phyloP scores from a whole-genome alignment of 805 yeast species.

The Myxozyma melibiosi region DNA sequence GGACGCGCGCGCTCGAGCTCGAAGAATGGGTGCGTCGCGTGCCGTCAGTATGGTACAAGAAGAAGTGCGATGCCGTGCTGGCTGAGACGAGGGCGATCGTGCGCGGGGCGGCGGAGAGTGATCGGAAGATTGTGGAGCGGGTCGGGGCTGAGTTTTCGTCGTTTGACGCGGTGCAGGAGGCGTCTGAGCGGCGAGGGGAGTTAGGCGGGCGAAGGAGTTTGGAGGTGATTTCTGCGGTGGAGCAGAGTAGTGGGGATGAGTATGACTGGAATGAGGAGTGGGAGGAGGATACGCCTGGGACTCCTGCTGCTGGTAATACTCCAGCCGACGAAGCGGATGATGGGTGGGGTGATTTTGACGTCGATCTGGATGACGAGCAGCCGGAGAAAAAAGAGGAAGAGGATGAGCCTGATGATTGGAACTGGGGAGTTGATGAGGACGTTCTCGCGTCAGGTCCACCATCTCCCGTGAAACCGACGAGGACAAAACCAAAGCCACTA shows the following conservation, averaged over 20 bases:
- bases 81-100: slow-evolving; percentile 15
- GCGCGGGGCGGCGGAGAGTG: slow-evolving; percentile 13
- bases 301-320: not conserved
- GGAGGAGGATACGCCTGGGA: slow-evolving; percentile 19
- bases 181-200: not conserved
- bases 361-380: slow-evolving; percentile 20
- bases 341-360: slow-evolving; percentile 32
- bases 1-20: slow-evolving; percentile 19
- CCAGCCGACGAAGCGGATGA: slow-evolving; percentile 23
- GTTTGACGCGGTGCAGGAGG: slow-evolving; percentile 13
- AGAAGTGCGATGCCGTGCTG: slow-evolving; percentile 26
- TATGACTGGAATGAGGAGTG: slow-evolving; percentile 32
- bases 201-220: not conserved
- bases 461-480: slow-evolving; percentile 2
- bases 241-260: slow-evolving; percentile 7
- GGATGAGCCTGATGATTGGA: slow-evolving; percentile 30
- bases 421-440: slow-evolving; percentile 31
- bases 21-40: slow-evolving; percentile 28
- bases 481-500: slow-evolving; percentile 4
- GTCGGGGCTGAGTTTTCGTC: slow-evolving; percentile 15
- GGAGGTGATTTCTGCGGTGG: not conserved
- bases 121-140: slow-evolving; percentile 29
- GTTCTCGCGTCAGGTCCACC: not conserved
- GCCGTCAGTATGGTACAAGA: slow-evolving; percentile 30
- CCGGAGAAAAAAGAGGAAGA: not conserved